These are phyloP conservation scores for Pelargonium australe DNA, from an alignment of 441 rosid genomes.

Conservation along the genomic window DNA sequence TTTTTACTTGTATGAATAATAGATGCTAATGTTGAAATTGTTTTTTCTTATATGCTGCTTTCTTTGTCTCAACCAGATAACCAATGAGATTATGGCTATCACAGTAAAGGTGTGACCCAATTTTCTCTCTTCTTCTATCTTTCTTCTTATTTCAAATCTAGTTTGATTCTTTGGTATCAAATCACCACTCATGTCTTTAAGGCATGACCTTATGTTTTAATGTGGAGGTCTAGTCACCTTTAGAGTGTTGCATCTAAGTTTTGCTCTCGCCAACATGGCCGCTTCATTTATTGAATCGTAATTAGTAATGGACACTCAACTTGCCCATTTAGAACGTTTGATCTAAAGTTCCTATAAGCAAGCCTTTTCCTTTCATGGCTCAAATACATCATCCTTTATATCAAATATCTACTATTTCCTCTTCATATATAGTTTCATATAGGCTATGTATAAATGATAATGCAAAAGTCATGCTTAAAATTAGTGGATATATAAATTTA, in stretches of 20 bases:
- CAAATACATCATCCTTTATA: not conserved
- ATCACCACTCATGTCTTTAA: not conserved
- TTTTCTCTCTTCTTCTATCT: not conserved
- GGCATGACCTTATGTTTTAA: not conserved
- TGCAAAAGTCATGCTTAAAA: not conserved
- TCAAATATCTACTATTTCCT: not conserved
- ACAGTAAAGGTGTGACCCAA: conserved; percentile 56
- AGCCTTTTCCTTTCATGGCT: not conserved
- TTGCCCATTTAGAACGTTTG: not conserved
- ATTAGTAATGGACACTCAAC: not conserved
- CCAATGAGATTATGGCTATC: conserved; percentile 59
- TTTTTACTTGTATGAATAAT: conserved; percentile 18
- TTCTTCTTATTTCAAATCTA: not conserved
- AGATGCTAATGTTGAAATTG: not conserved
- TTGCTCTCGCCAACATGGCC: not conserved
- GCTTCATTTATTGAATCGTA: not conserved
- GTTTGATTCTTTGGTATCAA: not conserved
- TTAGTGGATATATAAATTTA: not conserved
- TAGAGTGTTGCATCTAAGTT: not conserved
- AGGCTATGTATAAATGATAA: not conserved
- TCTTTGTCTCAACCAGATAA: conserved; percentile 43
- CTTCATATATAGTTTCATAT: not conserved
- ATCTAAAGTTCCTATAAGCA: not conserved
- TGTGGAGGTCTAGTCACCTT: not conserved
- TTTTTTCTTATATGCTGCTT: conserved; percentile 16